These are phyloP conservation scores for Chlamydomonas incerta DNA, from an alignment of 139 green algal genomes.

Conservation along the genomic window DNA sequence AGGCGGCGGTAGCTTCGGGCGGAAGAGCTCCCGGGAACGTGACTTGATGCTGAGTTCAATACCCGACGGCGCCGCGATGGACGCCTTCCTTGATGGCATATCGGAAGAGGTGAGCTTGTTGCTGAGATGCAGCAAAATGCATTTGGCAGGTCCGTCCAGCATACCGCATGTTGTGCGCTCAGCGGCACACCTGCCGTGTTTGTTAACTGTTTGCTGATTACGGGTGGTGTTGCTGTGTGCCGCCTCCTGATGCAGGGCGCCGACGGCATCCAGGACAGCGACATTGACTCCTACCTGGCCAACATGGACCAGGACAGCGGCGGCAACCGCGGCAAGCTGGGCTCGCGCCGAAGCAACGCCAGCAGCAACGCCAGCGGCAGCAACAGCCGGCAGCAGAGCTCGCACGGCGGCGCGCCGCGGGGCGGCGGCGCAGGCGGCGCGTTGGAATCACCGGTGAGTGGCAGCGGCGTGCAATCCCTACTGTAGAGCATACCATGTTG, in stretches of 20 bases:
- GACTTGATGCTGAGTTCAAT: neutral
- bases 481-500: too few species aligned
- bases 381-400: neutral
- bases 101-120: neutral
- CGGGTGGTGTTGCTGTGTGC: neutral
- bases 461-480: too few species aligned
- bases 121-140: too few species aligned
- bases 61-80: neutral
- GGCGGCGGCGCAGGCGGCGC: neutral
- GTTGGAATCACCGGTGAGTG: neutral
- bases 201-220: too few species aligned
- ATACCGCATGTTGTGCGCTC: too few species aligned
- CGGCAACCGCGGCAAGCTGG: neutral
- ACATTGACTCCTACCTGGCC: neutral
- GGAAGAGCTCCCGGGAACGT: too few species aligned
- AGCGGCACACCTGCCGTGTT: too few species aligned
- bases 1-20: neutral
- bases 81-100: neutral
- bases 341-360: neutral
- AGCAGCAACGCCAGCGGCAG: neutral
- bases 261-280: neutral
- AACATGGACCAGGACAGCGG: slow-evolving; percentile 22
- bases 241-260: too few species aligned
- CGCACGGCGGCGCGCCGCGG: neutral
- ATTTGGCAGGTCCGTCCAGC: too few species aligned